These are phyloP conservation scores for Fusarium brevicatenulatum DNA, from an alignment of 2,329 filamentous ascomycete species.

Conservation along the genomic window DNA sequence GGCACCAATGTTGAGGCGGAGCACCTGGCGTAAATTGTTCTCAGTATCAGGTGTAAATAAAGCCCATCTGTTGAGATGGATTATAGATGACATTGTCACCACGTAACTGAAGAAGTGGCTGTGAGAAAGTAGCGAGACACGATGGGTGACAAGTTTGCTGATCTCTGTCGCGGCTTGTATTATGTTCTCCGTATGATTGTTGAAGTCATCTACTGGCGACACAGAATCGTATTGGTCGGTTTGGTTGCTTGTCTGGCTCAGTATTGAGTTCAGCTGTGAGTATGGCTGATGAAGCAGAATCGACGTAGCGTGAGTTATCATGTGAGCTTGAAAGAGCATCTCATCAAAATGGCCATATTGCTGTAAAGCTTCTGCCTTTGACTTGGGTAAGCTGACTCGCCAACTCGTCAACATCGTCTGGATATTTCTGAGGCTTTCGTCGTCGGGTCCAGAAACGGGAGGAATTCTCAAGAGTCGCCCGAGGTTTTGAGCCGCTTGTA, in stretches of 20 bases:
- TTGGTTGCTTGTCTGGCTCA: conserved; percentile 67
- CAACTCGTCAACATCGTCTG: conserved; percentile 73
- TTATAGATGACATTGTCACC: conserved; percentile 80
- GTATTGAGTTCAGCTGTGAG: conserved; percentile 76
- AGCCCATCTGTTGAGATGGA: conserved; percentile 83
- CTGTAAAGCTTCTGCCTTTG: conserved; percentile 76
- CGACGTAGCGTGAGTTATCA: conserved; percentile 74
- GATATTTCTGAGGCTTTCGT: conserved; percentile 62
- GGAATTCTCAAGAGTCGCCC: conserved; percentile 75
- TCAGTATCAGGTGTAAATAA: conserved; percentile 69
- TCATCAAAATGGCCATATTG: conserved; percentile 81
- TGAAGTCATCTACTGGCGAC: conserved; percentile 63
- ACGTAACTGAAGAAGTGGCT: conserved; percentile 88
- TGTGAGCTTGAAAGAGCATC: conserved; percentile 90
- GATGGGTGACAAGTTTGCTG: conserved; percentile 77
- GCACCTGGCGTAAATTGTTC: conserved; percentile 76
- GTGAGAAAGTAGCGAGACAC: conserved; percentile 76
- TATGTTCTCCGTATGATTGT: conserved; percentile 80
- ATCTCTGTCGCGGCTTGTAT: conserved; percentile 82
- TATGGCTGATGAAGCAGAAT: conserved; percentile 84
- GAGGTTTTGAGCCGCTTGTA: conserved; percentile 82
- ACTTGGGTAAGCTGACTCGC: conserved; percentile 79
- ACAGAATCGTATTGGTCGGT: conserved; percentile 70
- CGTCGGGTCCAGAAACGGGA: conserved; percentile 61
- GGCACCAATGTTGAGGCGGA: conserved; percentile 81